phyloP scores from a whole-genome alignment of 2,329 filamentous ascomycete genomes.

The Pestalotiopsis fici region DNA sequence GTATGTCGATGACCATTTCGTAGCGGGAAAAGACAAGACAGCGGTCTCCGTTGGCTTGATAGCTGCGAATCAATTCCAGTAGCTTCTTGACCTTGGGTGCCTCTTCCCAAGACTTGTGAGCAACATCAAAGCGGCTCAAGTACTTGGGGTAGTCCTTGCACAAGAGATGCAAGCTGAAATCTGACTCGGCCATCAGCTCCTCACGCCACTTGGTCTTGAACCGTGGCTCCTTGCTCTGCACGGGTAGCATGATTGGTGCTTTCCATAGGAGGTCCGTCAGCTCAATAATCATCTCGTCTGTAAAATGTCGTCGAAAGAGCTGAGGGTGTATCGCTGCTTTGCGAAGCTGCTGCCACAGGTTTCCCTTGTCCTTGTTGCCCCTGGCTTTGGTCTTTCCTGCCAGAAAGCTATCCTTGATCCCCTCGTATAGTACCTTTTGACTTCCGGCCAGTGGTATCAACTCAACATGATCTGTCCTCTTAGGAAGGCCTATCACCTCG shows the following conservation, averaged over 20 bases:
- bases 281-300: slow-evolving; percentile 70
- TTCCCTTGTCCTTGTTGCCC: slow-evolving; percentile 52
- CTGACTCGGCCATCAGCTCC: slow-evolving; percentile 59
- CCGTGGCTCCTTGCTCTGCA: slow-evolving; percentile 42
- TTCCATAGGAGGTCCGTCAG: slow-evolving; percentile 79
- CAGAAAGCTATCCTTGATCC: slow-evolving; percentile 63
- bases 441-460: slow-evolving; percentile 76
- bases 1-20: slow-evolving; percentile 85
- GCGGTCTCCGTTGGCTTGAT: slow-evolving; percentile 79
- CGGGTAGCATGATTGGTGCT: slow-evolving; percentile 53
- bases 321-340: slow-evolving; percentile 92
- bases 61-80: slow-evolving; percentile 70
- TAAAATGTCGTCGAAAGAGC: slow-evolving; percentile 81
- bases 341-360: slow-evolving; percentile 86
- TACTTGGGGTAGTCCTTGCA: slow-evolving; percentile 60
- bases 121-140: slow-evolving; percentile 54
- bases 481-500: slow-evolving; percentile 84
- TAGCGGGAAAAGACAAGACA: slow-evolving; percentile 94
- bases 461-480: slow-evolving; percentile 76
- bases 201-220: slow-evolving; percentile 53
- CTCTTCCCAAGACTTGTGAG: slow-evolving; percentile 54
- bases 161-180: slow-evolving; percentile 68
- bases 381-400: slow-evolving; percentile 53
- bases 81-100: slow-evolving; percentile 86
- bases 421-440: slow-evolving; percentile 74